Evolutionary conservation across 2,329 filamentous ascomycete genomes (phyloP), one percentile per base, ranked within the genome.

Genomic region (Fusarium scirpi): DNA sequence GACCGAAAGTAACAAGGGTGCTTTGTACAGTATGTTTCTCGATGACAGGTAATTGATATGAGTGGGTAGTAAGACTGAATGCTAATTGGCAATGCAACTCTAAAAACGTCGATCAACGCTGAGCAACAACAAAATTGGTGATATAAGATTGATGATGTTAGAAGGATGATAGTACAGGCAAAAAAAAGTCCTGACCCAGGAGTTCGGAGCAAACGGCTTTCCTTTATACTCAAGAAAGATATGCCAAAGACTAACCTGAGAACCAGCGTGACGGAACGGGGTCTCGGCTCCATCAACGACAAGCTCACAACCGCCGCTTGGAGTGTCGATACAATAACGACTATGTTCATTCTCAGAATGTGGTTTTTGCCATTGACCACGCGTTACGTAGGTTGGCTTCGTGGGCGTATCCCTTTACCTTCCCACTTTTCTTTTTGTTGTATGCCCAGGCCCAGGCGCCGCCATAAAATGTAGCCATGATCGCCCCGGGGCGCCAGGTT

Each of bases 151-250:
- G 47, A 62, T n/a, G 44, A 29, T 40, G 51, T 45, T 58, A 29
- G 48, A 40, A 47, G 57, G 41, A 55, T 58, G 55, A 58, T 51
- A 59, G 55, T 54, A 24, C 34, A 64, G 64, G 57, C 45, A 34
- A 52, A 57, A 34, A 20, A 52, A 40, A 63, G 38, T 57, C 20
- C 40, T 58, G 62, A 65, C 63, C 70, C 72, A 74, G 63, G 60
- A 73, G 56, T 62, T 62, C 56, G 72, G 72, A 72, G 70, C 58
- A 67, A 72, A 74, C 72, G 73, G 69, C 72, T 75, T 72, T 72
- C 49, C 59, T 70, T 75, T 74, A 74, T 74, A 74, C 66, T 69
- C 62, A 71, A 57, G 48, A 62, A 47, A 41, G 49, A 43, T 52
- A 43, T 29, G 25, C 49, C 40, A 41, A 64, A 60, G 67, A 57